Conservation (phyloP, 139 green algal species). For the Coccomyxa sp. region DNA sequence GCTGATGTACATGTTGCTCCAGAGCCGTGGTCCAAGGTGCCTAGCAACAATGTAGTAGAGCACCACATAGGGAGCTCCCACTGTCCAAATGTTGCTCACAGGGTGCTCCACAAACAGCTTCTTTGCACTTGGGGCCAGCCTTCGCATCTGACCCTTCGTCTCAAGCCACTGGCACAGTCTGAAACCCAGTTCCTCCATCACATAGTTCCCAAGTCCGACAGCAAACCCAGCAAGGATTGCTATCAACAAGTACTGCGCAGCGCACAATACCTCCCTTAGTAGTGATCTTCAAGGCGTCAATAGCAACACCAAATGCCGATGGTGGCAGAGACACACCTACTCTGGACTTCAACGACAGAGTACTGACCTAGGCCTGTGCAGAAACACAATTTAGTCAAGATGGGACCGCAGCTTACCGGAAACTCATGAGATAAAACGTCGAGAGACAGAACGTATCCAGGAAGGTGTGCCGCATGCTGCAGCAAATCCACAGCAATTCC, state of each 20-base stretch:
- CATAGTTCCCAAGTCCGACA: constrained; percentile 11
- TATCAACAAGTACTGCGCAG: background rate
- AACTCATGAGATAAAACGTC: too few relatives aligned
- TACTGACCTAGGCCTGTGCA: too few relatives aligned
- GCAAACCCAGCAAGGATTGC: background rate
- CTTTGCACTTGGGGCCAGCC: background rate
- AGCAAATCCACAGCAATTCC: too few relatives aligned
- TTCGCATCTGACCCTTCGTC: background rate
- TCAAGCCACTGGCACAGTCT: constrained; percentile 3
- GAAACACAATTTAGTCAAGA: too few relatives aligned
- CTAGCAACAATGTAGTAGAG: constrained; percentile 9
- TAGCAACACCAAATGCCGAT: too few relatives aligned
- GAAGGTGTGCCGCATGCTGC: too few relatives aligned
- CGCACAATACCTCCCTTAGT: background rate
- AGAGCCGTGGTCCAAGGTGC: background rate
- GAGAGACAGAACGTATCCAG: too few relatives aligned
- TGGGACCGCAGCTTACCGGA: too few relatives aligned
- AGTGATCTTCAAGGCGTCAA: too few relatives aligned
- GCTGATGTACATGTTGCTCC: background rate
- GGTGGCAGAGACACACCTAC: too few relatives aligned
- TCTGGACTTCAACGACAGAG: too few relatives aligned
- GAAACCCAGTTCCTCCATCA: background rate
- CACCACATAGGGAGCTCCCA: constrained; percentile 9
- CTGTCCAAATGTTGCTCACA: constrained; percentile 10
- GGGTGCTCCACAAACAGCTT: constrained; percentile 4